A percentile compares a stretch with the other conserved stretches of the same genome.
phyloP scores from a whole-genome alignment of 768 basidiomycete species.

The Grammothele lineata region DNA sequence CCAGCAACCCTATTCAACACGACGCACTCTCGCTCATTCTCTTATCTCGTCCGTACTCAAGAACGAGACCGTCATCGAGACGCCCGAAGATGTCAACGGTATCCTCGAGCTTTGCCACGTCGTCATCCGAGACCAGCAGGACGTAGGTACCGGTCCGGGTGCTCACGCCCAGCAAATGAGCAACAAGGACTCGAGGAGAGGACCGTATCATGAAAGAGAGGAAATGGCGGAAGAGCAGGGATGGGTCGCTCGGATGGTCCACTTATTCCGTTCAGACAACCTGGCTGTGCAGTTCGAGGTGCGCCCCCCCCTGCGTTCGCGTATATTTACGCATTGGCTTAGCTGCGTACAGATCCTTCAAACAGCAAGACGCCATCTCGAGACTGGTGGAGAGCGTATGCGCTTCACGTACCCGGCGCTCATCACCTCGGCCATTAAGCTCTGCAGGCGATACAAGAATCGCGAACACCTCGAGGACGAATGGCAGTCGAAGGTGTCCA shows the following conservation, averaged over 20 bases:
- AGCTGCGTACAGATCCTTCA: conserved; percentile 64
- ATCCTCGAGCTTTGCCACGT: conserved; percentile 92
- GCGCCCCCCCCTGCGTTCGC: conserved; percentile 18
- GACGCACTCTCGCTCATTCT: conserved; percentile 91
- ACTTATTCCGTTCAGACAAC: conserved; percentile 87
- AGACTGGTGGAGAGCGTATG: conserved; percentile 91
- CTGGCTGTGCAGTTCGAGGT: conserved; percentile 90
- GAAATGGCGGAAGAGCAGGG: conserved; percentile 98
- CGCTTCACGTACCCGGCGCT: conserved; percentile 95
- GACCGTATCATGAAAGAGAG: conserved; percentile 69
- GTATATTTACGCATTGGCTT: conserved; percentile 3
- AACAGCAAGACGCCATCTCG: conserved; percentile 86
- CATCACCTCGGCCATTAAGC: conserved; percentile 88
- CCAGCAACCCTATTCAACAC: conserved; percentile 84
- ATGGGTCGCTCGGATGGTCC: conserved; percentile 98
- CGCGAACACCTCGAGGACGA: conserved; percentile 76
- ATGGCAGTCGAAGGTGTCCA: conserved; percentile 82
- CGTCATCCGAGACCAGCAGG: conserved; percentile 80
- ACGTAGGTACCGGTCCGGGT: conserved; percentile 32
- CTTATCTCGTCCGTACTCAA: conserved; percentile 92
- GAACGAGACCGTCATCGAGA: conserved; percentile 94
- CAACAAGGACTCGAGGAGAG: conserved; percentile 49
- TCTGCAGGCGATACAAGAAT: conserved; percentile 88
- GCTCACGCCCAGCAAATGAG: conserved; percentile 29
- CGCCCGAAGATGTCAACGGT: conserved; percentile 90